Percentiles rank a stretch among this genome's conserved stretches.
Evolutionary conservation across 2,329 filamentous ascomycete species (phyloP).

Genomic region (Dactylella cylindrospora): DNA sequence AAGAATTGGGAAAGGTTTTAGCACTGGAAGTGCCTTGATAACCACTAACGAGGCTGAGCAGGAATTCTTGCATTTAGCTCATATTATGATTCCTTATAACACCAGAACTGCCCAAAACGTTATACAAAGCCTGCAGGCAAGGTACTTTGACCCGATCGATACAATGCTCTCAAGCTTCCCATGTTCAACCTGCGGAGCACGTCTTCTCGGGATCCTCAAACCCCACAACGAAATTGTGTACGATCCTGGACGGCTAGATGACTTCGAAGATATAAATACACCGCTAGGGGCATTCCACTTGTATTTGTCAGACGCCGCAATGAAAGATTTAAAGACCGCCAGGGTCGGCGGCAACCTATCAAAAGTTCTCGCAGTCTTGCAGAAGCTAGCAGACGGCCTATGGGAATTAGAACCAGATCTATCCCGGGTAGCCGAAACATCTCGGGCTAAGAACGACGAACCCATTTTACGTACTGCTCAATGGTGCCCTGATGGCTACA

Average conservation of each 20-base stretch:
- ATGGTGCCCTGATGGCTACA: conserved; percentile 4
- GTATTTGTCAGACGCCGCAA: conserved; percentile 9
- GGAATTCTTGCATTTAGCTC: neutral
- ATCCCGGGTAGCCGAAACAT: neutral
- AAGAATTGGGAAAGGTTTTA: neutral
- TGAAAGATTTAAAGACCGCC: conserved; percentile 15
- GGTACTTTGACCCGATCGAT: neutral
- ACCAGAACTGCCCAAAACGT: neutral
- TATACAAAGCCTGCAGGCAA: neutral
- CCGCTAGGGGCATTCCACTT: conserved; percentile 16
- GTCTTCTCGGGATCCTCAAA: neutral
- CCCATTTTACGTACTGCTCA: conserved; percentile 1
- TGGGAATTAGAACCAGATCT: conserved; percentile 11
- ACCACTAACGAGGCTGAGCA: neutral
- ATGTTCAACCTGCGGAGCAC: conserved; percentile 7
- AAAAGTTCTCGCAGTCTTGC: neutral
- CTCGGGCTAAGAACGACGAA: neutral
- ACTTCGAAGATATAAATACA: conserved; percentile 3
- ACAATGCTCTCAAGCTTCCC: conserved; percentile 16
- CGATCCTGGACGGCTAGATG: neutral
- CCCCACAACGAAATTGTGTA: neutral
- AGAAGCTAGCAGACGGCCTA: conserved; percentile 10
- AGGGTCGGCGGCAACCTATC: conserved; percentile 5
- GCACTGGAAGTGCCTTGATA: neutral
- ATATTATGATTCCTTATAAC: conserved; percentile 6